phyloP scores from a whole-genome alignment of 2,329 filamentous ascomycete species.

The Hypoxylon sp. region DNA sequence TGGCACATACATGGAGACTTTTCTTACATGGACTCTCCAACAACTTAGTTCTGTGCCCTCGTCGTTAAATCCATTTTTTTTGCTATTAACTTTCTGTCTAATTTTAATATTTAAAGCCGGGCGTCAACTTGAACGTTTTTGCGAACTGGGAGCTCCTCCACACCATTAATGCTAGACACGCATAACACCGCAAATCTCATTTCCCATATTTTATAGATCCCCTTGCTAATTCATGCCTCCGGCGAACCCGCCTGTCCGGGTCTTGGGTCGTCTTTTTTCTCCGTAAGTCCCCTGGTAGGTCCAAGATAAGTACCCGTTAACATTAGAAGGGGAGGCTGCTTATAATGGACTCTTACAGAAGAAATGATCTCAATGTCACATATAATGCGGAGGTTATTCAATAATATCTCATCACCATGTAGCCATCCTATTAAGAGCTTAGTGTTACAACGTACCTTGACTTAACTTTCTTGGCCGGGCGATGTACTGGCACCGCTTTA shows the following conservation, averaged over 20 bases:
- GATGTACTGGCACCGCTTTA: conserved; percentile 12
- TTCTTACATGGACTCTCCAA: conserved; percentile 14
- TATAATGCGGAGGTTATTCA: conserved; percentile 23
- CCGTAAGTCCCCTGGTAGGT: conserved; percentile 36
- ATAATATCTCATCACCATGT: conserved; percentile 26
- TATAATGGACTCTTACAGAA: conserved; percentile 19
- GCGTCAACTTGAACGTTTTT: not conserved
- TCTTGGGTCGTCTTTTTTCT: conserved; percentile 44
- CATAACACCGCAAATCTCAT: conserved; percentile 40
- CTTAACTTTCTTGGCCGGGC: conserved; percentile 5
- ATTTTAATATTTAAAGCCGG: conserved; percentile 1
- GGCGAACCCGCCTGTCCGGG: conserved; percentile 44
- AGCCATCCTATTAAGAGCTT: conserved; percentile 25
- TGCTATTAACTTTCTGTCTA: not conserved
- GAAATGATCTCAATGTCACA: conserved; percentile 30
- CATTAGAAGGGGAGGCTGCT: conserved; percentile 13
- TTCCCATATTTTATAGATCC: conserved; percentile 37
- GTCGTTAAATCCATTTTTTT: not conserved
- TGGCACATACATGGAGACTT: conserved; percentile 3
- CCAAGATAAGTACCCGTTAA: conserved; percentile 16
- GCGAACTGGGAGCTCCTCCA: conserved; percentile 24
- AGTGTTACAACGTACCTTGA: conserved; percentile 17
- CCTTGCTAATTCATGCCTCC: conserved; percentile 37
- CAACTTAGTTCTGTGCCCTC: not conserved
- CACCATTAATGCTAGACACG: conserved; percentile 28